Evolutionary conservation across 495 filamentous ascomycete species (phyloP).

Genomic region (Zalerion maritima): DNA sequence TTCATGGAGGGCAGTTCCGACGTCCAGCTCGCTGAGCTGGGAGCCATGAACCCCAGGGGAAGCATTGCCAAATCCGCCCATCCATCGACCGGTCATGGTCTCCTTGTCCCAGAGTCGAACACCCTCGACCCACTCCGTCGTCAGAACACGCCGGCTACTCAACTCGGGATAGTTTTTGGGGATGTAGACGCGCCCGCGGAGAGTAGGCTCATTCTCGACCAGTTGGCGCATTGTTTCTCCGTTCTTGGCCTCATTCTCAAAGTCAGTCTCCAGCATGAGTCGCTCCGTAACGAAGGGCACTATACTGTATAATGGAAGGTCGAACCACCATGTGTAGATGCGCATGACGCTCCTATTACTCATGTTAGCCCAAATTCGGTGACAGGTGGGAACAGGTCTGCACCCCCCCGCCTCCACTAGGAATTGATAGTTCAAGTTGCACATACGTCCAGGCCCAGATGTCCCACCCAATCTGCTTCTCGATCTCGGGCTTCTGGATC

Average conservation of each 20-base stretch:
- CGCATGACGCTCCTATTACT: slow-evolving; percentile 49
- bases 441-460: slow-evolving; percentile 84
- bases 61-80: slow-evolving; percentile 56
- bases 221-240: slow-evolving; percentile 68
- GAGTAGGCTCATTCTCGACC: slow-evolving; percentile 59
- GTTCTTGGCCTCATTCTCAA: slow-evolving; percentile 79
- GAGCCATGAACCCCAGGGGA: slow-evolving; percentile 65
- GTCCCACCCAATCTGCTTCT: slow-evolving; percentile 79
- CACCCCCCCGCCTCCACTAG: background rate
- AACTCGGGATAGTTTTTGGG: slow-evolving; percentile 72
- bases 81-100: slow-evolving; percentile 56
- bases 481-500: slow-evolving; percentile 91
- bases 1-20: slow-evolving; percentile 21
- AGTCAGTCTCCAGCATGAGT: slow-evolving; percentile 83
- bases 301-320: slow-evolving; percentile 74
- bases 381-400: background rate
- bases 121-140: slow-evolving; percentile 95
- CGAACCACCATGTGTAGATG: slow-evolving; percentile 68
- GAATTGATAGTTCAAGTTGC: background rate
- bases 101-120: slow-evolving; percentile 82
- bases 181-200: slow-evolving; percentile 72
- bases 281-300: slow-evolving; percentile 84
- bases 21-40: slow-evolving; percentile 39
- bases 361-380: slow-evolving; percentile 4
- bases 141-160: slow-evolving; percentile 73